phyloP scores from a whole-genome alignment of 2,329 filamentous ascomycete species.

The Clonostachys byssicola region DNA sequence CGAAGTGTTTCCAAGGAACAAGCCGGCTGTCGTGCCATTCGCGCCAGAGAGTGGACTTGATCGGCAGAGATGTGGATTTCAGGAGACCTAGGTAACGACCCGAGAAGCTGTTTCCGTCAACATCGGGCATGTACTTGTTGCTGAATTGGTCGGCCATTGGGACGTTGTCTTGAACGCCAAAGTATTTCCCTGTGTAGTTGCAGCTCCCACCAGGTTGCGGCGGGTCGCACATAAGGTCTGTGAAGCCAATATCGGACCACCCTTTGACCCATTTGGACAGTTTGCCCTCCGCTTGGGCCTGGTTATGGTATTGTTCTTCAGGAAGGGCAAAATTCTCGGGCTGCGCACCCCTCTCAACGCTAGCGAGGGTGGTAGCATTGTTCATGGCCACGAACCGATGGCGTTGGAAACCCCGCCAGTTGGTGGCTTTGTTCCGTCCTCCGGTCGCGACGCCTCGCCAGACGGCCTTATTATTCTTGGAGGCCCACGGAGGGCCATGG shows the following conservation, averaged over 20 bases:
- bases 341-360: conserved; percentile 38
- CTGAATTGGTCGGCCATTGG: conserved; percentile 49
- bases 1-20: conserved; percentile 75
- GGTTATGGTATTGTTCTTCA: conserved; percentile 37
- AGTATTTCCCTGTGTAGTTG: conserved; percentile 44
- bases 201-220: conserved; percentile 30
- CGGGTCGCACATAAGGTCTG: conserved; percentile 47
- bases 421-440: conserved; percentile 52
- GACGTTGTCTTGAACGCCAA: conserved; percentile 28
- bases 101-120: conserved; percentile 72
- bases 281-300: conserved; percentile 34
- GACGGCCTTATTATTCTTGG: conserved; percentile 49
- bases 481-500: conserved; percentile 49
- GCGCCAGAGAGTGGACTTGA: conserved; percentile 74
- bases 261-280: conserved; percentile 43
- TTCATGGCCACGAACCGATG: conserved; percentile 73
- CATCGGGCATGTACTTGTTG: conserved; percentile 69
- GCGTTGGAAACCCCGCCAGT: conserved; percentile 70
- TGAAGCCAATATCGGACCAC: conserved; percentile 48
- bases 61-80: conserved; percentile 62
- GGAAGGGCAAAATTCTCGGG: conserved; percentile 53
- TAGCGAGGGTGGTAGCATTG: conserved; percentile 55
- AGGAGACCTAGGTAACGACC: conserved; percentile 68
- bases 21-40: conserved; percentile 79
- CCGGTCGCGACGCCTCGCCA: conserved; percentile 69